Evolutionary conservation across 2,329 filamentous ascomycete species (phyloP), one percentile per base, ranked within the genome.

Genomic region (Cytospora mali): DNA sequence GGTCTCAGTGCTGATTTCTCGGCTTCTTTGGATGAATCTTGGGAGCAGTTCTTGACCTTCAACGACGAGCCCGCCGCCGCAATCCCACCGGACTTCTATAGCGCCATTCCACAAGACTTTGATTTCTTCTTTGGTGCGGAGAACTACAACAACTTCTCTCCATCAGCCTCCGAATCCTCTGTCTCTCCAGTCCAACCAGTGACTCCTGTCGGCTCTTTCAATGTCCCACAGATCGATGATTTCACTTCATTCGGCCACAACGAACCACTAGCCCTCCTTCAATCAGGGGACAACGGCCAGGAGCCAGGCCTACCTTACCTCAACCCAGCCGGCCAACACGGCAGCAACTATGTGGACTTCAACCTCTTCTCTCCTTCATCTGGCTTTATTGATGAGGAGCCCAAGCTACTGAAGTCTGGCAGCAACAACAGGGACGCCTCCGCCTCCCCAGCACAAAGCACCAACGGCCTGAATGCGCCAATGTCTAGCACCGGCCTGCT

Each of bases 341-440:
- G 70, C 64, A 75, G 73, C 68, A 74, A 81, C 71, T 85, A 85
- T 68, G 73, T 78, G 67, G 83, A 85, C 74, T 85, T 85, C 75
- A 81, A 79, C 69, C 77, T 85, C 18, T 85, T 79, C 74, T 85
- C 82, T 55, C 82, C 83, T 3, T 72, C 74, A 25, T 78, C 80
- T 21, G 76, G 73, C 64, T 78, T 78, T 69, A 74, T 80, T 16
- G 81, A 83, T 61, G 82, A 84, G 63, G 82, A 85, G 51, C 75
- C 70, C 27, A 69, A 68, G 61, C 65, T 66, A 42, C 52, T 71
- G n/a, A 65, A 65, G 52, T 67, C 68, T 54, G 64, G 62, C 49
- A 65, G 65, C 10, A 58, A 54, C 54, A 58, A 54, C 54, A 52
- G 35, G 49, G 53, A 29, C 35, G 23, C 48, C 14, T 52, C 64